phyloP scores from a whole-genome alignment of 2,329 filamentous ascomycete species.

The Neobulgaria alba region DNA sequence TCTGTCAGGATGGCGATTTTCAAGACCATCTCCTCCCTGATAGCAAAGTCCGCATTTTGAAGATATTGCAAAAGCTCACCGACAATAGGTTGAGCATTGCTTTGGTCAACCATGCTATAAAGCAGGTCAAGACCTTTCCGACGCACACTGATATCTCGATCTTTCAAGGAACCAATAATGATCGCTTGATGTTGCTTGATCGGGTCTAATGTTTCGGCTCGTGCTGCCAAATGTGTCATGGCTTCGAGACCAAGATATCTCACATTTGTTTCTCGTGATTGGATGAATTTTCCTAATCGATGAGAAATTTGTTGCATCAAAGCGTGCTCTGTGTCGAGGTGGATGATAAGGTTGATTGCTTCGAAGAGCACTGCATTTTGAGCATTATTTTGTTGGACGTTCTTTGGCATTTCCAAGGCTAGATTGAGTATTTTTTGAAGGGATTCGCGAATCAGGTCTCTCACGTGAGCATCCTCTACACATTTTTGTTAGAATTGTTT shows the following conservation, averaged over 20 bases:
- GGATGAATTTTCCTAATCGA: slow-evolving; percentile 87
- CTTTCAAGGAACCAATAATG: slow-evolving; percentile 87
- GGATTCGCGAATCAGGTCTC: slow-evolving; percentile 84
- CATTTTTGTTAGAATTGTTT: slow-evolving; percentile 6
- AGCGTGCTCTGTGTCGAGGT: slow-evolving; percentile 87
- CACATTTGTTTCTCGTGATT: slow-evolving; percentile 94
- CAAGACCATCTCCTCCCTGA: slow-evolving; percentile 97
- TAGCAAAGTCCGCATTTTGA: slow-evolving; percentile 93
- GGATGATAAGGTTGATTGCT: slow-evolving; percentile 96
- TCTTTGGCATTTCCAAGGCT: slow-evolving; percentile 90
- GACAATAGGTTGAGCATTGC: slow-evolving; percentile 90
- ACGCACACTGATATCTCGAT: slow-evolving; percentile 93
- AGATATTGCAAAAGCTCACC: slow-evolving; percentile 89
- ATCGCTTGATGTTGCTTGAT: slow-evolving; percentile 98
- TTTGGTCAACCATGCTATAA: slow-evolving; percentile 98
- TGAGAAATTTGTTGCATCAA: slow-evolving; percentile 95
- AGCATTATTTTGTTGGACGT: slow-evolving; percentile 98
- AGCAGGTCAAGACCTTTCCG: slow-evolving; percentile 91
- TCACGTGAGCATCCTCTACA: slow-evolving; percentile 84
- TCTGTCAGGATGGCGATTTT: slow-evolving; percentile 98
- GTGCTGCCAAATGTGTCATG: slow-evolving; percentile 94
- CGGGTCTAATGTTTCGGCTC: slow-evolving; percentile 87
- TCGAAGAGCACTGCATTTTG: slow-evolving; percentile 97
- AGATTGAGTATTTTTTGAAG: slow-evolving; percentile 84
- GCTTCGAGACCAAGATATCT: slow-evolving; percentile 92